Evolutionary conservation across 2,329 filamentous ascomycete genomes (phyloP).

Genomic region (Colletotrichum cuscutae): DNA sequence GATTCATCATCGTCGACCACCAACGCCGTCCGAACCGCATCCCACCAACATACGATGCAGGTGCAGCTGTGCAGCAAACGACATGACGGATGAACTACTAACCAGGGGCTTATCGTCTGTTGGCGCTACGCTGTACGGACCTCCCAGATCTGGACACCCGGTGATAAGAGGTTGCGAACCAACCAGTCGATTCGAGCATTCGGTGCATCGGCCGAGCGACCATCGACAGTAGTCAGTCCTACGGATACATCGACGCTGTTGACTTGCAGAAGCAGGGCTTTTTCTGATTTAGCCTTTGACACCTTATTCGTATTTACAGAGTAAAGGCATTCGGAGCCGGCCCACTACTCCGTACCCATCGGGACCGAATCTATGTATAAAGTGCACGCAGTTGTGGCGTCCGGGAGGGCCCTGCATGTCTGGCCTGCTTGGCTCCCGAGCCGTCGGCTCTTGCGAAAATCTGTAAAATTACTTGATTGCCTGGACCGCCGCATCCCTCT

Average conservation of each 20-base stretch:
- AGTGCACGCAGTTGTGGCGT: not conserved
- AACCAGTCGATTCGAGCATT: too few relatives aligned
- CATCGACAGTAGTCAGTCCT: not conserved
- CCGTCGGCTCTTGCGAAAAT: slow-evolving; percentile 25
- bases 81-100: not conserved
- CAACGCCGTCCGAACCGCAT: not conserved
- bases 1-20: not conserved
- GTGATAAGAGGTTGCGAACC: not conserved
- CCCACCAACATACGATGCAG: not conserved
- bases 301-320: not conserved
- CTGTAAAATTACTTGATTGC: slow-evolving; percentile 7
- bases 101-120: slow-evolving; percentile 14
- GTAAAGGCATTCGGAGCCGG: slow-evolving; percentile 8
- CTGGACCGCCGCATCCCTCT: slow-evolving; percentile 2
- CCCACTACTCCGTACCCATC: not conserved
- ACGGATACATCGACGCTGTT: not conserved
- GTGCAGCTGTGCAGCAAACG: too few relatives aligned
- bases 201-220: not conserved
- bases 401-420: slow-evolving; percentile 10
- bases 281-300: not conserved
- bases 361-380: slow-evolving; percentile 18
- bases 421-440: slow-evolving; percentile 25
- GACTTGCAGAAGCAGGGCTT: not conserved
- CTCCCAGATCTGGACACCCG: slow-evolving; percentile 18
- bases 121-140: slow-evolving; percentile 2